Evolutionary conservation across 1,284 basidiomycete species (phyloP), one percentile per base, ranked within the genome.

Genomic region (Ganoderma leucocontextum): DNA sequence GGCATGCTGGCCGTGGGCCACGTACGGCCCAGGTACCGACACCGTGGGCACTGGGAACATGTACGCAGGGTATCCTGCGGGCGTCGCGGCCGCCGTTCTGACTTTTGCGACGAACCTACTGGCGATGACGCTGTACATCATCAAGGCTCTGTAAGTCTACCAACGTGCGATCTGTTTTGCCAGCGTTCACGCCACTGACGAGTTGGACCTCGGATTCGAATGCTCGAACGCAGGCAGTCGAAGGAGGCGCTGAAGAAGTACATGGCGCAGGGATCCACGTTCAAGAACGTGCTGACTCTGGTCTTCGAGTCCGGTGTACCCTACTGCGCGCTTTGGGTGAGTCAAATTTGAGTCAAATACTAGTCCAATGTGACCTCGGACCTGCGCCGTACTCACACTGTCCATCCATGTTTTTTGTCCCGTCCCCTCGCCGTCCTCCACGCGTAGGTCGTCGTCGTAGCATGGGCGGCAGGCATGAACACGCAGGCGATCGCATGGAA

Each of bases 401-500:
- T 53, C 13, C 49, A 4, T 47, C 44, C 44, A 19, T 4, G n/a
- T 19, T 7, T 8, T n/a, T n/a, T n/a, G n/a, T n/a, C n/a, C n/a
- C n/a, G n/a, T n/a, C n/a, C n/a, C n/a, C n/a, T n/a, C n/a, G n/a
- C n/a, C n/a, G n/a, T n/a, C 47, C 10, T 0, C 22, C 17, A 47
- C 9, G 2, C 49, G 25, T 13, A 55, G 52, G 12, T 55, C 29
- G 22, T 55, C 33, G 33, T 35, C 15, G 29, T 55, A 7, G 52
- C 52, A 2, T 55, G 52, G 52, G 29, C 25, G 1, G 52, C 52
- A 9, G 52, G 52, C 5, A 55, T 55, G 52, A 55, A 55, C 52
- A 55, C 52, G 29, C 52, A 55, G 33, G 52, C 52, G 52, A 33
- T 55, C 52, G 52, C 52, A 29, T 55, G 52, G 52, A 55, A 17